Base-by-base conservation (phyloP, 441 rosid species). In the Pelargonium hybrid region DNA sequence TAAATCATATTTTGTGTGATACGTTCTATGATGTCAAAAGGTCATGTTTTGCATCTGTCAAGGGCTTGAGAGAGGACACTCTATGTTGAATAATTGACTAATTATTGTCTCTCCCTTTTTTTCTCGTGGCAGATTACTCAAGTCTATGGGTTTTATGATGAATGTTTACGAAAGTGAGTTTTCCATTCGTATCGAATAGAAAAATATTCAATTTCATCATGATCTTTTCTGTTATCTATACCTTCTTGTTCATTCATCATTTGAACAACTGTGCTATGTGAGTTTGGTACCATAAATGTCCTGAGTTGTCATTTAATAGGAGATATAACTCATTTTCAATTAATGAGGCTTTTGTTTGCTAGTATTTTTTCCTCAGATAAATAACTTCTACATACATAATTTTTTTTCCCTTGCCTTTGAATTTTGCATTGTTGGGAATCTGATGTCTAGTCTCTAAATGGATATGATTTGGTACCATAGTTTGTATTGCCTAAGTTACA, bases 81-180 rank as follows among this genome's bases (percentile, higher is more conserved):
- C 29, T 57, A 57, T 21, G 63, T 4, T 69, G 37, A 67, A 72
- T 81, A 66, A 78, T 66, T 74, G 66, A 59, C 79, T 75, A 48
- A 67, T 21, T 8, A 21, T 10, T 20, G 18, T 39, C 17, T 29
- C 14, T 63, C 21, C 50, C 69, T 71, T 59, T 31, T 80, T 73
- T 37, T 64, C 6, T 70, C 70, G 57, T 78, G 73, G 73, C 90
- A 88, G 90, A 88, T 88, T 47, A 88, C 93, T 80, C 91, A 88
- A 77, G 93, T 88, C 67, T 88, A 88, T 80, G 94, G 94, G 63
- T 57, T 57, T 57, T 57, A 57, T 57, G 63, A 57, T 57, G 63
- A 57, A 57, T 57, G 74, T 87, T 88, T 87, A 70, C 82, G 90
- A 52, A 88, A 87, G 91, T 88, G 80, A 87, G 93, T 85, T 69